phyloP scores from a whole-genome alignment of 2,329 filamentous ascomycete genomes.

The Alternaria conjuncta region DNA sequence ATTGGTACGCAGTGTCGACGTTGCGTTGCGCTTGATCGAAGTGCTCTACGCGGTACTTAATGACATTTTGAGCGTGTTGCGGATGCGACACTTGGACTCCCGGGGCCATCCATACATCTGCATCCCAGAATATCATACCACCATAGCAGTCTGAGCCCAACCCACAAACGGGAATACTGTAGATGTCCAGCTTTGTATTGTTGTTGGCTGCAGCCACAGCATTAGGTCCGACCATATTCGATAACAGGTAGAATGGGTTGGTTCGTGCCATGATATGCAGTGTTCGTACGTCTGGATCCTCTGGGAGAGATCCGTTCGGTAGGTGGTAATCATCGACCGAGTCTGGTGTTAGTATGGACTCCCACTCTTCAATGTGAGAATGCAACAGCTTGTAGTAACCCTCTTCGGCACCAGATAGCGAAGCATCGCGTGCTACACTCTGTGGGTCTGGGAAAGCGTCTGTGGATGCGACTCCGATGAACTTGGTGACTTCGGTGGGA shows the following conservation, averaged over 20 bases:
- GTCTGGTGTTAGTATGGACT: slow-evolving; percentile 63
- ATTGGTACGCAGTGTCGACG: slow-evolving; percentile 60
- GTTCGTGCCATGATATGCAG: slow-evolving; percentile 62
- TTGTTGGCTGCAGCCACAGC: slow-evolving; percentile 58
- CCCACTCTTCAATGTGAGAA: slow-evolving; percentile 69
- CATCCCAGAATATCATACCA: slow-evolving; percentile 71
- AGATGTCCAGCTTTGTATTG: slow-evolving; percentile 61
- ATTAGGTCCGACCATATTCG: slow-evolving; percentile 62
- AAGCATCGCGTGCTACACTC: slow-evolving; percentile 62
- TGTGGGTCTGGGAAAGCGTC: slow-evolving; percentile 70
- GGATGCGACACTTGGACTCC: slow-evolving; percentile 70
- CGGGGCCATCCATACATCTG: slow-evolving; percentile 72
- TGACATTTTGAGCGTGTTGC: slow-evolving; percentile 66
- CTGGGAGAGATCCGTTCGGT: slow-evolving; percentile 63
- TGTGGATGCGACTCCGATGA: slow-evolving; percentile 70
- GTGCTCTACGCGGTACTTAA: slow-evolving; percentile 67
- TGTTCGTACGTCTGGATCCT: slow-evolving; percentile 63
- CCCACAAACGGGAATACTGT: slow-evolving; percentile 73
- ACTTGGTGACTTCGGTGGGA: slow-evolving; percentile 67
- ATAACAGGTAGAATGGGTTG: slow-evolving; percentile 64
- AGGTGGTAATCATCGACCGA: slow-evolving; percentile 69
- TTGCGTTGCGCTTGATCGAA: slow-evolving; percentile 67
- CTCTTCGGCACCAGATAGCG: slow-evolving; percentile 54
- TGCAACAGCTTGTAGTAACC: slow-evolving; percentile 64
- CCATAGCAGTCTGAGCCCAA: slow-evolving; percentile 71